phyloP scores from a whole-genome alignment of 1,139 yeast genomes.

The Hansenula lynferdii region DNA sequence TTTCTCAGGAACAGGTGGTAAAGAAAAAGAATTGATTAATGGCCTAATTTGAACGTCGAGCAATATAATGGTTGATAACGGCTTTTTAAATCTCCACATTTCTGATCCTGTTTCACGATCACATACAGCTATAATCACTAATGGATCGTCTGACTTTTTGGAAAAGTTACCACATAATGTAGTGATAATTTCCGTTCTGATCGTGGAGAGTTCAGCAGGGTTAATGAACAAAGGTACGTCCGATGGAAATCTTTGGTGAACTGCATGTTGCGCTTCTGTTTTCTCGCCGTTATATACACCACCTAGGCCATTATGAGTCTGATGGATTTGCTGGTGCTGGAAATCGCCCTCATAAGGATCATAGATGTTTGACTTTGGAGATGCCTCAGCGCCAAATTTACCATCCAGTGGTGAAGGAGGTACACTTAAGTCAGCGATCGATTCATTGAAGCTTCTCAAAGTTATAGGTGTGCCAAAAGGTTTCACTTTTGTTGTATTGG shows the following conservation, averaged over 20 bases:
- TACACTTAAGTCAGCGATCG: background rate
- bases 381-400: background rate
- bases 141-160: constrained; percentile 48
- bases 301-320: background rate
- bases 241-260: constrained; percentile 16
- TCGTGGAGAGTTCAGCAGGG: constrained; percentile 63
- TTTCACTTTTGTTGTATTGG: too few species aligned
- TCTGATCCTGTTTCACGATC: constrained; percentile 58
- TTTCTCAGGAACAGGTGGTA: constrained; percentile 65
- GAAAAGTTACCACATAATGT: constrained; percentile 42
- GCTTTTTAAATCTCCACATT: constrained; percentile 69
- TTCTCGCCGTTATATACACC: background rate
- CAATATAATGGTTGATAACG: constrained; percentile 47
- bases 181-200: constrained; percentile 53
- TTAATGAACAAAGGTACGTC: constrained; percentile 49
- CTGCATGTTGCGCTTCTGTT: background rate
- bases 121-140: constrained; percentile 53
- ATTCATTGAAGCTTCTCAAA: too few species aligned
- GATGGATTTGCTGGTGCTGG: constrained; percentile 1
- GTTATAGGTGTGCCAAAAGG: too few species aligned
- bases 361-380: constrained; percentile 9
- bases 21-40: constrained; percentile 48
- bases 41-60: constrained; percentile 54
- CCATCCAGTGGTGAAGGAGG: constrained; percentile 3
- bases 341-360: constrained; percentile 6